Percentiles rank a stretch among this genome's conserved stretches.
Conservation (phyloP, 371 early-diverging fungal species). For the Mortierella sp. region DNA sequence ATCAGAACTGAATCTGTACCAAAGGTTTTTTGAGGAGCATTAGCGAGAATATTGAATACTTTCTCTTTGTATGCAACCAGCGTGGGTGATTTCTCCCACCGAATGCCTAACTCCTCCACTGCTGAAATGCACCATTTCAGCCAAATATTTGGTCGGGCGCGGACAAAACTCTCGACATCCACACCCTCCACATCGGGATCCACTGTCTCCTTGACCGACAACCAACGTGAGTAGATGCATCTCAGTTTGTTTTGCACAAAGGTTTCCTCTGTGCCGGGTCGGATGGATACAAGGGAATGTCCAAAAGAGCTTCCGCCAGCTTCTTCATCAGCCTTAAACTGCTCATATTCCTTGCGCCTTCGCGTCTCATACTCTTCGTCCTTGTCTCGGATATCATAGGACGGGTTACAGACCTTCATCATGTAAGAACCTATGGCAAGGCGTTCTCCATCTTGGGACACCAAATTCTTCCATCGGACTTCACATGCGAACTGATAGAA, state of each 20-base stretch:
- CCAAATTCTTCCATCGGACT: slow-evolving; percentile 31
- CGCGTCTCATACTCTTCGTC: slow-evolving; percentile 26
- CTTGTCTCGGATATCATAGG: slow-evolving; percentile 16
- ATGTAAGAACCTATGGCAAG: slow-evolving; percentile 15
- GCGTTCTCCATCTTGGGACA: slow-evolving; percentile 20
- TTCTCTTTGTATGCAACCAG: slow-evolving; percentile 28
- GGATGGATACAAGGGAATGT: slow-evolving; percentile 1
- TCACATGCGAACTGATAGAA: slow-evolving; percentile 40
- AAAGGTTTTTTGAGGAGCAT: slow-evolving; percentile 17
- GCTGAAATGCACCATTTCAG: slow-evolving; percentile 4
- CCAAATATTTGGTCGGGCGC: slow-evolving; percentile 16
- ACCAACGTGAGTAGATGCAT: slow-evolving; percentile 31
- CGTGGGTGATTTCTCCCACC: slow-evolving; percentile 47
- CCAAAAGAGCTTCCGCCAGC: slow-evolving; percentile 30
- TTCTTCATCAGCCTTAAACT: slow-evolving; percentile 16
- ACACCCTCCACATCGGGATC: slow-evolving; percentile 28
- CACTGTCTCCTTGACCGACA: slow-evolving; percentile 24
- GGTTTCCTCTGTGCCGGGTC: slow-evolving; percentile 32
- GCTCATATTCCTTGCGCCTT: slow-evolving; percentile 7
- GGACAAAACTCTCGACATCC: slow-evolving; percentile 23
- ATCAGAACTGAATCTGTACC: slow-evolving; percentile 28
- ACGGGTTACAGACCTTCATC: neutral
- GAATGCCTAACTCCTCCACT: slow-evolving; percentile 25
- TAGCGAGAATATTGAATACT: slow-evolving; percentile 11
- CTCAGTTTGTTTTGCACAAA: slow-evolving; percentile 28